phyloP scores from a whole-genome alignment of 2,329 filamentous ascomycete species.

The Penicillium sp. region DNA sequence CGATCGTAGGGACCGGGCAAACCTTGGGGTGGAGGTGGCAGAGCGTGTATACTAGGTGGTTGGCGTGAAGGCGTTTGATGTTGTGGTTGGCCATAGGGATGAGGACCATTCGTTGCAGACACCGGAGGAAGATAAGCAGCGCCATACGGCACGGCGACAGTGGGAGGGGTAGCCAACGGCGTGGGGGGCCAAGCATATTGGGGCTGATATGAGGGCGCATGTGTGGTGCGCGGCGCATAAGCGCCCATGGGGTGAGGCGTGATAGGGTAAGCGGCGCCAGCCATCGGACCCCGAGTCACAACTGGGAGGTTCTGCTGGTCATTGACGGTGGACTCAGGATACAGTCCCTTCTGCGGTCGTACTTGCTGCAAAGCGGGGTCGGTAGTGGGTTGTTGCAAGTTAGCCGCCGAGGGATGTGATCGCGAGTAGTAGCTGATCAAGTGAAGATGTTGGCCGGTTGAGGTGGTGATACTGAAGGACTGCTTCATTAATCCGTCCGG shows the following conservation, averaged over 20 bases:
- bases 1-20: conserved; percentile 36
- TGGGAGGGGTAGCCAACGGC: conserved; percentile 45
- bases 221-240: conserved; percentile 47
- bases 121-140: conserved; percentile 39
- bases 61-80: conserved; percentile 24
- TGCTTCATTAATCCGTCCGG: conserved; percentile 98
- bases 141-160: conserved; percentile 36
- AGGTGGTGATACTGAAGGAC: conserved; percentile 97
- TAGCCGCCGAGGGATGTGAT: conserved; percentile 68
- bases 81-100: conserved; percentile 33
- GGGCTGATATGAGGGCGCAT: conserved; percentile 41
- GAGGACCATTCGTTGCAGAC: conserved; percentile 29
- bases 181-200: conserved; percentile 46
- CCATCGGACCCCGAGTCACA: conserved; percentile 71
- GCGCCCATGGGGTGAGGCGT: conserved; percentile 54
- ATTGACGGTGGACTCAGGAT: conserved; percentile 90
- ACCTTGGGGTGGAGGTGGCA: conserved; percentile 27
- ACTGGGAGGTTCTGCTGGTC: conserved; percentile 78
- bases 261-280: conserved; percentile 54
- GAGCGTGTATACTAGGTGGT: conserved; percentile 21
- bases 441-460: conserved; percentile 84
- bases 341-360: conserved; percentile 87
- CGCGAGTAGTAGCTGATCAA: conserved; percentile 96
- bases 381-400: conserved; percentile 75
- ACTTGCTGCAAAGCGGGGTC: conserved; percentile 80